Base-by-base conservation (phyloP, 192 early-diverging fungal species). In the Backusella westeae region DNA sequence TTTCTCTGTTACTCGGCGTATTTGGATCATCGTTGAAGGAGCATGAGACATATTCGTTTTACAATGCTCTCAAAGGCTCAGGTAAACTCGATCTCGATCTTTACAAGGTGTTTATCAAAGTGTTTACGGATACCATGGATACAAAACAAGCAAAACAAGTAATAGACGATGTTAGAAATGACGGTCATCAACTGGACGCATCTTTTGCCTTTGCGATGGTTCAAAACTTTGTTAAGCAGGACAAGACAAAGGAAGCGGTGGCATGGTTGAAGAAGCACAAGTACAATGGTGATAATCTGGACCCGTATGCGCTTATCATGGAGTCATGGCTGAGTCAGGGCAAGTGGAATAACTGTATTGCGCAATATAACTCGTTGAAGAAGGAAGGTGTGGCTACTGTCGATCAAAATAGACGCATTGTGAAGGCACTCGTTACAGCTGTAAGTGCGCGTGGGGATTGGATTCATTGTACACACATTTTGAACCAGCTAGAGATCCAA, bases 401-500 rank as follows among this genome's bases (percentile, higher is more conserved):
- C 15, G 46, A 35, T 7, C 15, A 53, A 12, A 73, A 73, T 35
- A 29, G 72, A 73, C 72, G 72, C 8, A 59, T 73, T 23, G 46
- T 73, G 8, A 73, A 73, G 17, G 53, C 49, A n/a, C 19, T 73
- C 15, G 46, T 73, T 21, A 63, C 72, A 59, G 38, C 63, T 14
- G 5, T 3, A 3, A 70, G 59, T 71, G 67, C 72, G 1, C 36
- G 21, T 4, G 34, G 23, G 7, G 41, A 79, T 69, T 79, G 72
- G 72, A 42, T 2, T 0, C 8, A n/a, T 15, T 79, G 73, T 26
- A 49, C 49, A 44, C 6, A 15, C 23, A 29, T 74, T 21, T 23
- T 75, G n/a, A 19, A 23, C 4, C 14, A 69, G 0, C 34, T 34
- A 23, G 36, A 70, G n/a, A 69, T 70, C 15, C 34, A 74, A 7